Percentiles rank a stretch among this genome's conserved stretches.
Conservation (phyloP, 116 monocot species). For the Dioscorea cayenensis region DNA sequence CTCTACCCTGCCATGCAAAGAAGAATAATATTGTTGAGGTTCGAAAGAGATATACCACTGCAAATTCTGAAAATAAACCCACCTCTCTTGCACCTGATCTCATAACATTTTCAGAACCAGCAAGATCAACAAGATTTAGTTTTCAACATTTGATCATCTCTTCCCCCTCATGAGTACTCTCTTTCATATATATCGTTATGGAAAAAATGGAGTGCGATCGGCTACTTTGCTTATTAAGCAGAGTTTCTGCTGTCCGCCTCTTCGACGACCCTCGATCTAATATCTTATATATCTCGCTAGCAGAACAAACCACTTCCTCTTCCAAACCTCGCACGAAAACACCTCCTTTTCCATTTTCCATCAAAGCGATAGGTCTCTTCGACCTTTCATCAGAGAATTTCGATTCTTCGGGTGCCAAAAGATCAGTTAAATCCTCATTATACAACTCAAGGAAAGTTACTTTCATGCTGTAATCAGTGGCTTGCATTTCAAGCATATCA, state of each 20-base stretch:
- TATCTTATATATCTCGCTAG: conserved; percentile 64
- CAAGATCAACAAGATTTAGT: conserved; percentile 90
- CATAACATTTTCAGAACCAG: conserved; percentile 82
- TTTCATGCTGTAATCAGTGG: conserved; percentile 47
- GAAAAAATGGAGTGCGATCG: conserved; percentile 80
- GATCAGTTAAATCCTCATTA: conserved; percentile 49
- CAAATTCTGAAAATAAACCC: conserved; percentile 14
- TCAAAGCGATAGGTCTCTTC: conserved; percentile 52
- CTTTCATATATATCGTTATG: conserved; percentile 83
- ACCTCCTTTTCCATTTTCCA: conserved; percentile 68
- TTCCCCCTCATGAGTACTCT: conserved; percentile 75
- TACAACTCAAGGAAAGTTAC: conserved; percentile 48
- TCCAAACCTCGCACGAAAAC: conserved; percentile 79
- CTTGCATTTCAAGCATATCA: conserved; percentile 31
- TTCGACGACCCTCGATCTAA: conserved; percentile 73
- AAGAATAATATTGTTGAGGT: background rate
- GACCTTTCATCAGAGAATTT: conserved; percentile 48
- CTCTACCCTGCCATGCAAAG: conserved; percentile 68
- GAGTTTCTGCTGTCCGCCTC: conserved; percentile 77
- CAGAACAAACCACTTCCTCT: conserved; percentile 72
- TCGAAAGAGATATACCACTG: background rate
- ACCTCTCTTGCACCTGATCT: conserved; percentile 87
- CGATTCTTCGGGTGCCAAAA: conserved; percentile 31
- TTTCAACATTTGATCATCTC: conserved; percentile 87
- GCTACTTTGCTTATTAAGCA: conserved; percentile 85